These are phyloP conservation scores for Herpotrichia juniperi DNA, from an alignment of 2,329 filamentous ascomycete species.

Conservation along the genomic window DNA sequence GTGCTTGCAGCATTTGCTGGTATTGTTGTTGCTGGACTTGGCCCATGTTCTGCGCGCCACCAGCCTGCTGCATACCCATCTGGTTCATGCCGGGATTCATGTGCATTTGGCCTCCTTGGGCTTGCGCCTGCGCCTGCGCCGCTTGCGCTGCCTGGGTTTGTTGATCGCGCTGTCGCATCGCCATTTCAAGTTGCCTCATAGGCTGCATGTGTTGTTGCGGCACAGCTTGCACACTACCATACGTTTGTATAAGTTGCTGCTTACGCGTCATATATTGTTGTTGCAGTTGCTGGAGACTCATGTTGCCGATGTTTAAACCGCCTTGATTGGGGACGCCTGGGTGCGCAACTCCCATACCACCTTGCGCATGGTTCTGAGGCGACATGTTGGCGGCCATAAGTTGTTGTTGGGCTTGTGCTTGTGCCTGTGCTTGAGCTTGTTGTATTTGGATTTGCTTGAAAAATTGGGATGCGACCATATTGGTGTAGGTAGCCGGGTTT, in stretches of 20 bases:
- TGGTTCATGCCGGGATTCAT: slow-evolving; percentile 30
- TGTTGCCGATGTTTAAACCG: slow-evolving; percentile 29
- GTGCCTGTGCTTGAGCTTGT: slow-evolving; percentile 38
- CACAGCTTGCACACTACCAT: slow-evolving; percentile 22
- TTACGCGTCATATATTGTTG: slow-evolving; percentile 31
- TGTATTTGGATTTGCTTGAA: slow-evolving; percentile 30
- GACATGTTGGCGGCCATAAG: slow-evolving; percentile 33
- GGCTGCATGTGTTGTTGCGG: slow-evolving; percentile 31
- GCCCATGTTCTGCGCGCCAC: slow-evolving; percentile 26
- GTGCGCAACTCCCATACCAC: slow-evolving; percentile 6
- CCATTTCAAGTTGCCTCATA: slow-evolving; percentile 36
- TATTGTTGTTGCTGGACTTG: slow-evolving; percentile 45
- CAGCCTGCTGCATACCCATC: slow-evolving; percentile 23
- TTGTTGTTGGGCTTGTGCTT: slow-evolving; percentile 37
- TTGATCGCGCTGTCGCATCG: slow-evolving; percentile 27
- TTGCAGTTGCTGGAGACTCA: slow-evolving; percentile 34
- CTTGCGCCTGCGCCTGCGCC: slow-evolving; percentile 19
- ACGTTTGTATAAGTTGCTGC: slow-evolving; percentile 30
- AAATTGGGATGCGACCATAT: slow-evolving; percentile 31
- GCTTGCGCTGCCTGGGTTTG: slow-evolving; percentile 14
- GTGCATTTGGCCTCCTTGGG: slow-evolving; percentile 21
- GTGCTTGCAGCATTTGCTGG: slow-evolving; percentile 40
- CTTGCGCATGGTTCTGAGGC: slow-evolving; percentile 18
- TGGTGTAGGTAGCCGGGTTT: slow-evolving; percentile 30
- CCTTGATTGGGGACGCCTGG: slow-evolving; percentile 28